A percentile compares a stretch with the other conserved stretches of the same genome.
Evolutionary conservation across 2,329 filamentous ascomycete genomes (phyloP).

Genomic region (Botrytis aclada): DNA sequence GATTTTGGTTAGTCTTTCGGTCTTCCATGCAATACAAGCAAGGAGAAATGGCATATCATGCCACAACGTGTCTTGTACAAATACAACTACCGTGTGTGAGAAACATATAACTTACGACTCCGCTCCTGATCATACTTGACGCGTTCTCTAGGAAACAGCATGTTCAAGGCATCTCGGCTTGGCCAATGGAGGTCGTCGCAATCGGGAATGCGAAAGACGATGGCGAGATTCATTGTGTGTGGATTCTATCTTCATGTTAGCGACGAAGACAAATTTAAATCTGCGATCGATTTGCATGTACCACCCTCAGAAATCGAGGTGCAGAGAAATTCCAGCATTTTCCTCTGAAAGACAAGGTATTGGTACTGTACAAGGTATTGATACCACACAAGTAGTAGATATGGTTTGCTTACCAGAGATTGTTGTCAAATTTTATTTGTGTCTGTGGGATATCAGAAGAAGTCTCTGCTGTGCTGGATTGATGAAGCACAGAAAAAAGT

Average conservation of each 20-base stretch:
- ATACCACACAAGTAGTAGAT: background rate
- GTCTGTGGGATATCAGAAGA: background rate
- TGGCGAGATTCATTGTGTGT: background rate
- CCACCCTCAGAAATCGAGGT: background rate
- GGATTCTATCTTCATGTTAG: background rate
- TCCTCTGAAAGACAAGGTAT: background rate
- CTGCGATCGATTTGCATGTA: background rate
- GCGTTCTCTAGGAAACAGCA: too few species aligned
- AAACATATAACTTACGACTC: background rate
- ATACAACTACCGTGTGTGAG: background rate
- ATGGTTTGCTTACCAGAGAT: background rate
- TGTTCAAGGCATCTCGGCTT: background rate
- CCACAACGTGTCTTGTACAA: background rate
- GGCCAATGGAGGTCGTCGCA: rapidly evolving
- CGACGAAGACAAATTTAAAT: background rate
- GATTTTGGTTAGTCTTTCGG: background rate
- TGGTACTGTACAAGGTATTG: background rate
- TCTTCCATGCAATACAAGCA: background rate
- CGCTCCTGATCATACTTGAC: background rate
- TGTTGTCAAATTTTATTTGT: background rate
- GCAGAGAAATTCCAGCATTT: background rate
- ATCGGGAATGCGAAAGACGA: rapidly evolving
- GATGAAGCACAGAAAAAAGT: background rate
- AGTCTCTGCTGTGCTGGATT: background rate
- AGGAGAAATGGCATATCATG: background rate